These are phyloP conservation scores for Yarrowia sp. DNA, from an alignment of 805 yeast genomes.

Conservation along the genomic window DNA sequence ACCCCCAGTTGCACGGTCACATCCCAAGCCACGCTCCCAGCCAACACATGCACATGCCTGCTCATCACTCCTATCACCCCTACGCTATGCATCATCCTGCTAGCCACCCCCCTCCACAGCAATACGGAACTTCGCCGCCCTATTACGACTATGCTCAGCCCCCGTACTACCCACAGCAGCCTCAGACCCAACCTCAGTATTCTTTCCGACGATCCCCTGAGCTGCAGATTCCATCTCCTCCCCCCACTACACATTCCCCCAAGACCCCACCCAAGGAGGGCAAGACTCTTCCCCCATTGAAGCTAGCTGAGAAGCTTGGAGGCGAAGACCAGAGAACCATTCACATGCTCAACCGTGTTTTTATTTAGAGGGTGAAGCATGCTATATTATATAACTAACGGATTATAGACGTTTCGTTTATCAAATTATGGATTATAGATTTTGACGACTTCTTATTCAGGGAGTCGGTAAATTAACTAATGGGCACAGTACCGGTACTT, in stretches of 20 bases:
- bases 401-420: conserved; percentile 7
- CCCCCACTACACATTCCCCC: conserved; percentile 28
- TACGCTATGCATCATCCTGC: conserved; percentile 24
- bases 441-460: too few relatives aligned
- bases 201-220: conserved; percentile 31
- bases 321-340: conserved; percentile 34
- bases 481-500: too few relatives aligned
- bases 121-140: conserved; percentile 29
- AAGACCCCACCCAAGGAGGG: conserved; percentile 33
- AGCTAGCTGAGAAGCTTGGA: conserved; percentile 29
- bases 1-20: conserved; percentile 23
- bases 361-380: background rate
- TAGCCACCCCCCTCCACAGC: conserved; percentile 7
- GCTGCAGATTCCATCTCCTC: conserved; percentile 30
- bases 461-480: too few relatives aligned
- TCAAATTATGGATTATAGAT: too few relatives aligned
- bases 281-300: conserved; percentile 26
- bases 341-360: conserved; percentile 35
- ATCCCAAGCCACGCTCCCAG: conserved; percentile 20
- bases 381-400: conserved; percentile 4
- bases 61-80: conserved; percentile 28
- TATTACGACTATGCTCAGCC: conserved; percentile 24
- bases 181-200: conserved; percentile 16
- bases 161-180: conserved; percentile 14
- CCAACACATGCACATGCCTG: conserved; percentile 28